phyloP scores from a whole-genome alignment of 306 rosid species.

The Lithocarpus polystachyus region DNA sequence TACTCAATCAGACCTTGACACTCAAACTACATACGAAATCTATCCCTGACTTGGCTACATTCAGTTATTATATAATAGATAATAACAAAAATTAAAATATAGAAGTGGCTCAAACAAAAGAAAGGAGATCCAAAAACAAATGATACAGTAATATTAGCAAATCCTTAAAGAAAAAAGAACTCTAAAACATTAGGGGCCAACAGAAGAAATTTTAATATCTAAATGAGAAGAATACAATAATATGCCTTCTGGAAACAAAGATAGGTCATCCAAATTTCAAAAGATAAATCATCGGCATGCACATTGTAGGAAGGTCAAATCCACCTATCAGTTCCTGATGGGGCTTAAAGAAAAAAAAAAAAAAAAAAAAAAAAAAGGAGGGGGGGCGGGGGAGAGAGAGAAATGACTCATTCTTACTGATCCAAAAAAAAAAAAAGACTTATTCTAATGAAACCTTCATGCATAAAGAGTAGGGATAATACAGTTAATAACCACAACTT shows the following conservation, averaged over 20 bases:
- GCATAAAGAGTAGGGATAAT: not conserved
- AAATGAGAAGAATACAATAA: not conserved
- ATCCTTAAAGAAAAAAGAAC: not conserved
- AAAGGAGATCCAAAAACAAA: not conserved
- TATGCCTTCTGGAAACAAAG: not conserved
- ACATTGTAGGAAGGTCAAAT: not conserved
- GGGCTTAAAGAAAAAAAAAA: not conserved
- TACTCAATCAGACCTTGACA: not conserved
- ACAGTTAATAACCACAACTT: not conserved
- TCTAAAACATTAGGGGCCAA: not conserved
- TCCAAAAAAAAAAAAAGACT: not conserved
- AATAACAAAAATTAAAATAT: not conserved
- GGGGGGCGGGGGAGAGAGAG: no score
- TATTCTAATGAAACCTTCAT: not conserved
- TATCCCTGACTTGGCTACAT: not conserved
- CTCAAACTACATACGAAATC: not conserved
- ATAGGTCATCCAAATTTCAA: not conserved
- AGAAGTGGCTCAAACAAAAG: not conserved
- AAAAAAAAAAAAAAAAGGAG: accelerated
- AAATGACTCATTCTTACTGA: not conserved
- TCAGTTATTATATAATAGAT: not conserved
- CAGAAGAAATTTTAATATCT: not conserved
- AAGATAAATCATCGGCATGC: not conserved
- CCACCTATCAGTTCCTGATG: not conserved
- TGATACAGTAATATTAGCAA: not conserved